Evolutionary conservation across 2,329 filamentous ascomycete species (phyloP), one percentile per base, ranked within the genome.

Genomic region (Colletotrichum spaethianum): DNA sequence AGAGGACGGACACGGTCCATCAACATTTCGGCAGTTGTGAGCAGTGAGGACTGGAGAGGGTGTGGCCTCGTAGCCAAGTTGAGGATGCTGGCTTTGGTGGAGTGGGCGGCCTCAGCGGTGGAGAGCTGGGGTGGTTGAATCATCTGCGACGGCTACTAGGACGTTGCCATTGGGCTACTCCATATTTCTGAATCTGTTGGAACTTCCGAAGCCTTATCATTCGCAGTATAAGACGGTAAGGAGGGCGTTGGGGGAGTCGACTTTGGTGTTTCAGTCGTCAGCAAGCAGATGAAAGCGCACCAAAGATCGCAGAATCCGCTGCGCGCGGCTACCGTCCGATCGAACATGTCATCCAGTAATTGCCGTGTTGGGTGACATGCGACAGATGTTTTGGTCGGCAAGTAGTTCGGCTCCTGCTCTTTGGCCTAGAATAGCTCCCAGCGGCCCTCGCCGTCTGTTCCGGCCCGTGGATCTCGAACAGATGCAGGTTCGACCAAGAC

Each of bases 81-180:
- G 60, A 31, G 33, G 38, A 46, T 63, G 42, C 67, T 65, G n/a
- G 46, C 42, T 33, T 61, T 56, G 59, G 69, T 66, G 40, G 61
- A 62, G 40, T 48, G 23, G 53, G 36, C 62, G 64, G 53, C 59
- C 57, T 63, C 46, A 44, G 14, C 14, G 38, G 55, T 66, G 50
- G 42, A 40, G 50, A n/a, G 28, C 14, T 16, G 16, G 11, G 50
- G 40, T n/a, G 23, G 18, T 31, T 23, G 18, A 20, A 46, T 50
- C 53, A 31, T 61, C 57, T 31, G 40, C 11, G 36, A 48, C 57
- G 40, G 57, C 42, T n/a, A 40, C 14, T 26, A 36, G 40, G 26
- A 44, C n/a, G 31, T 33, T 36, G 33, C 12, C 20, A 2, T 2
- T 23, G 20, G 9, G 20, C 6, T 9, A n/a, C 56, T 55, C 56